Percentiles rank a stretch among this genome's conserved stretches.
phyloP scores from a whole-genome alignment of 148 eudicot genomes.

The Rhododendron mucronatum region DNA sequence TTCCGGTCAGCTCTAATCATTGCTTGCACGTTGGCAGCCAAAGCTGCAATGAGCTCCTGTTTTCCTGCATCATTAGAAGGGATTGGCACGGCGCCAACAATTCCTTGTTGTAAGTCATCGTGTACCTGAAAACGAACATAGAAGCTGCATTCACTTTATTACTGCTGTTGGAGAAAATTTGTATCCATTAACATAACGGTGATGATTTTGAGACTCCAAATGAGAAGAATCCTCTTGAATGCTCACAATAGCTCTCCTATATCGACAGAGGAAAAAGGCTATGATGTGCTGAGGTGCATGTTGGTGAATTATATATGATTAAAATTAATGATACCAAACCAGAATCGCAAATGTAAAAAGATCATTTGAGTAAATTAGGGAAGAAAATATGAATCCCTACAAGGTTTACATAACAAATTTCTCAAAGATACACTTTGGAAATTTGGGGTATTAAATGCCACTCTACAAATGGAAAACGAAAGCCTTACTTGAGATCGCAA shows the following conservation, averaged over 20 bases:
- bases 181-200: not conserved
- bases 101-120: constrained; percentile 63
- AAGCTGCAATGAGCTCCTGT: constrained; percentile 70
- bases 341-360: not conserved
- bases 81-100: constrained; percentile 66
- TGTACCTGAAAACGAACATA: constrained; percentile 44
- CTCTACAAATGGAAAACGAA: not conserved
- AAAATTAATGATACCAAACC: not conserved
- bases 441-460: not conserved
- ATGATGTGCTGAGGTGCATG: not conserved
- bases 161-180: not conserved
- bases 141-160: not conserved
- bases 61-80: constrained; percentile 63
- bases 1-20: constrained; percentile 97
- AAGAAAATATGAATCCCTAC: not conserved
- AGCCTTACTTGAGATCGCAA: constrained; percentile 70
- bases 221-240: not conserved
- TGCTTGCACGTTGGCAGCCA: constrained; percentile 81
- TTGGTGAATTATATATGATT: not conserved
- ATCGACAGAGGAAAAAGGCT: not conserved
- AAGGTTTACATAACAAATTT: not conserved
- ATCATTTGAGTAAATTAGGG: not conserved
- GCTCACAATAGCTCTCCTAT: not conserved
- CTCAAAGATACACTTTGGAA: not conserved
- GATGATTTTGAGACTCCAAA: not conserved